Percentiles rank a stretch among this genome's conserved stretches.
Evolutionary conservation across 78 protist genomes (phyloP).

Genomic region (Monosiga brevicollis): DNA sequence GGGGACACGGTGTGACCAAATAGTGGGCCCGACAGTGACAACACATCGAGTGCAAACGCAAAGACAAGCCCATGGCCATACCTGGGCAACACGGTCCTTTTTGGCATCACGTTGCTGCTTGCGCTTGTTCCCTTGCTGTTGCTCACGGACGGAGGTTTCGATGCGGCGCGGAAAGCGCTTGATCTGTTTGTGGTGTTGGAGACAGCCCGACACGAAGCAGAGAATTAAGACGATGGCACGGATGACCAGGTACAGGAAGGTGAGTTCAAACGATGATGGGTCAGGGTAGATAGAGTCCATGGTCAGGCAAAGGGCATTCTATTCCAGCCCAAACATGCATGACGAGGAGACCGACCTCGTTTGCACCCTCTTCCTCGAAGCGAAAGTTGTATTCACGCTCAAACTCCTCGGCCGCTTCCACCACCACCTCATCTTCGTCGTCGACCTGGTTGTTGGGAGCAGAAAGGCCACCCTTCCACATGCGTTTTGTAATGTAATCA

Average conservation of each 20-base stretch:
- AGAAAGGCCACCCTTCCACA: neutral
- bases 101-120: neutral
- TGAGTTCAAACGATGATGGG: neutral
- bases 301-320: neutral
- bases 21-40: neutral
- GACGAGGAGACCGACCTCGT: neutral
- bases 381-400: constrained; percentile 36
- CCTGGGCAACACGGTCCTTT: neutral
- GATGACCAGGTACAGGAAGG: neutral
- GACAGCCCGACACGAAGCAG: too few species aligned
- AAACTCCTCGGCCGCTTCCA: constrained; percentile 12
- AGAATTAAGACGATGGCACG: neutral
- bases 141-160: neutral
- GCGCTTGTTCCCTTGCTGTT: neutral
- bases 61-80: neutral
- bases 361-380: constrained; percentile 15
- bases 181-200: neutral
- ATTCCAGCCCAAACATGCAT: neutral
- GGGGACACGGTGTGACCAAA: neutral
- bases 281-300: too few species aligned
- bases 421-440: constrained; percentile 6
- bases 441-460: too few species aligned
- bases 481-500: neutral
- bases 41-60: neutral
- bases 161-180: constrained; percentile 2